Percentiles rank a stretch among this genome's conserved stretches.
phyloP scores from a whole-genome alignment of 345 rosid species.

The Hirschfeldia incana region DNA sequence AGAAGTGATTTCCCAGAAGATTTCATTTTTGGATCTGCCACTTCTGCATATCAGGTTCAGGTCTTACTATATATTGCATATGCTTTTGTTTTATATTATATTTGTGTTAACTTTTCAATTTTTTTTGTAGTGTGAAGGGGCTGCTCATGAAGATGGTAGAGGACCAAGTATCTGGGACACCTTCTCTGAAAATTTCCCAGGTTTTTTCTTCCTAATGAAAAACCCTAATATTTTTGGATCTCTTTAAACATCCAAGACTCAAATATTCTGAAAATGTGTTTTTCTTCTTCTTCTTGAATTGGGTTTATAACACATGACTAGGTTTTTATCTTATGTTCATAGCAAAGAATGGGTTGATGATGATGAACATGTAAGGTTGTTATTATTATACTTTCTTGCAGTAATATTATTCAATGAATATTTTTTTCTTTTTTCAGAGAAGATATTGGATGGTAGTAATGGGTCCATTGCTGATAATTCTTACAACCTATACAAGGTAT shows the following conservation, averaged over 20 bases:
- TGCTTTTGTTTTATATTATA: neutral
- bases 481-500: constrained; percentile 46
- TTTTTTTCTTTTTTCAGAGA: constrained; percentile 27
- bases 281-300: neutral
- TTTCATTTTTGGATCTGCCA: constrained; percentile 41
- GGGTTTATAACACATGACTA: neutral
- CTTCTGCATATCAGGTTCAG: constrained; percentile 42
- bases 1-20: constrained; percentile 37
- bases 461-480: constrained; percentile 47
- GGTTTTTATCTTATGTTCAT: constrained; percentile 5
- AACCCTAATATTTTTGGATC: neutral
- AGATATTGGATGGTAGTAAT: constrained; percentile 38
- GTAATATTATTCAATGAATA: neutral
- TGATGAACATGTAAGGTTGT: neutral
- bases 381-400: neutral
- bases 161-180: constrained; percentile 53
- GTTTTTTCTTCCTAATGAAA: constrained; percentile 2
- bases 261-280: neutral
- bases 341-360: neutral
- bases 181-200: constrained; percentile 39
- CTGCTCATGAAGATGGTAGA: constrained; percentile 50
- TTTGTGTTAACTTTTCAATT: neutral
- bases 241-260: neutral
- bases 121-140: constrained; percentile 45
- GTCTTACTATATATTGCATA: neutral